These are phyloP conservation scores for Lepidopterella palustris DNA, from an alignment of 495 filamentous ascomycete species.

Conservation along the genomic window DNA sequence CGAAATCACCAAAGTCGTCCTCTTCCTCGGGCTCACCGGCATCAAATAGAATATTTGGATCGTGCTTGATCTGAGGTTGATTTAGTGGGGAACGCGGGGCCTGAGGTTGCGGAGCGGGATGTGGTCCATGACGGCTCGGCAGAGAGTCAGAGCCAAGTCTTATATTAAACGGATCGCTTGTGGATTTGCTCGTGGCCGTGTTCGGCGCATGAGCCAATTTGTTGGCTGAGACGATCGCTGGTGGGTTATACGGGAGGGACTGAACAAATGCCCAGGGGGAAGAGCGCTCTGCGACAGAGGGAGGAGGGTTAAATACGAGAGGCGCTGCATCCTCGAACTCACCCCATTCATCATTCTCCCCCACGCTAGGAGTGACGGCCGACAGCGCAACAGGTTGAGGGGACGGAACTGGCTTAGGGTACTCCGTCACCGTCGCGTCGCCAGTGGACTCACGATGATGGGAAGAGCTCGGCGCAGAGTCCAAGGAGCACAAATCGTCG, in stretches of 20 bases:
- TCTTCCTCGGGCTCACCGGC: slow-evolving; percentile 25
- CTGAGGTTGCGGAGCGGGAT: not conserved
- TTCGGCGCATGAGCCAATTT: not conserved
- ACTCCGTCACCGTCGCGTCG: too few species aligned
- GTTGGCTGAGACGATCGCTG: not conserved
- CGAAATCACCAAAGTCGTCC: slow-evolving; percentile 35
- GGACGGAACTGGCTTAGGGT: too few species aligned
- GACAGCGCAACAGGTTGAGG: not conserved
- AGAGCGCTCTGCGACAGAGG: not conserved
- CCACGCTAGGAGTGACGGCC: not conserved
- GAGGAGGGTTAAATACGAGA: not conserved
- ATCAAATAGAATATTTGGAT: slow-evolving; percentile 38
- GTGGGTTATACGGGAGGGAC: not conserved
- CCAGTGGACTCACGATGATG: not conserved
- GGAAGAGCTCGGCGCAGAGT: not conserved
- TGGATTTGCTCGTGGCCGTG: not conserved
- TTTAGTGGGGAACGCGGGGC: slow-evolving; percentile 1
- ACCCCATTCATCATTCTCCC: slow-evolving; percentile 48
- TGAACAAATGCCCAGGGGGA: not conserved
- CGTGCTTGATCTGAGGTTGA: slow-evolving; percentile 13
- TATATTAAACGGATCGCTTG: not conserved
- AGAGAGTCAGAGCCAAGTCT: not conserved
- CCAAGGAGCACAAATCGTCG: slow-evolving; percentile 9
- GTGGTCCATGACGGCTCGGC: not conserved
- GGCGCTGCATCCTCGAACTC: slow-evolving; percentile 49